These are phyloP conservation scores for Cytospora leucostoma DNA, from an alignment of 2,329 filamentous ascomycete genomes.

Conservation along the genomic window DNA sequence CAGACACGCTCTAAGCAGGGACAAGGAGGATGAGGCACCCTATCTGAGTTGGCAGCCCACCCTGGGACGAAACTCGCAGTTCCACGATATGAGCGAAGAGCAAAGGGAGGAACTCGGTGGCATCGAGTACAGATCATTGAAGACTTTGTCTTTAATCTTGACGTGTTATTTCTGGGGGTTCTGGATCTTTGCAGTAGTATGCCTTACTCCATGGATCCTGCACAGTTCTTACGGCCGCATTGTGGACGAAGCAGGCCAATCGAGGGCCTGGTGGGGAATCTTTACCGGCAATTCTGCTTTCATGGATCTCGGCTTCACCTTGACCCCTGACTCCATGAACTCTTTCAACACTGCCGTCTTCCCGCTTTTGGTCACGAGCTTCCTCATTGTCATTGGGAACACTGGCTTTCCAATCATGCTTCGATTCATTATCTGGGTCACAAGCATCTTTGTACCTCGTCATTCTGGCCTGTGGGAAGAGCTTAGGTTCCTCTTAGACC, in stretches of 20 bases:
- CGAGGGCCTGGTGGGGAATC: slow-evolving; percentile 84
- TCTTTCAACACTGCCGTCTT: slow-evolving; percentile 80
- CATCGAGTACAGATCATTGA: slow-evolving; percentile 92
- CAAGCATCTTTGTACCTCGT: slow-evolving; percentile 65
- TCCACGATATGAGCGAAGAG: slow-evolving; percentile 78
- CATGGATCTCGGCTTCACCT: slow-evolving; percentile 90
- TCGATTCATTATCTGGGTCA: slow-evolving; percentile 85
- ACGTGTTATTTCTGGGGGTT: slow-evolving; percentile 82
- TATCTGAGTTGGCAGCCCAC: slow-evolving; percentile 96
- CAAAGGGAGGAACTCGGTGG: slow-evolving; percentile 94
- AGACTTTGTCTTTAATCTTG: slow-evolving; percentile 79
- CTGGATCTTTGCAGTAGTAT: slow-evolving; percentile 72
- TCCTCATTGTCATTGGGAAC: slow-evolving; percentile 91
- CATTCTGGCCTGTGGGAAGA: slow-evolving; percentile 82
- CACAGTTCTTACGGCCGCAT: slow-evolving; percentile 63
- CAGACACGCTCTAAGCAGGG: slow-evolving; percentile 56
- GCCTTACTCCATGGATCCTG: slow-evolving; percentile 79
- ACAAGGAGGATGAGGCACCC: slow-evolving; percentile 64
- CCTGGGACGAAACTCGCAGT: slow-evolving; percentile 88
- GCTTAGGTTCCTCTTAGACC: slow-evolving; percentile 85
- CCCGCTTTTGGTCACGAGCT: slow-evolving; percentile 74
- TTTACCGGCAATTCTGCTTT: slow-evolving; percentile 88
- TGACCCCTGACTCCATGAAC: slow-evolving; percentile 92
- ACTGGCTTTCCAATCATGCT: slow-evolving; percentile 95
- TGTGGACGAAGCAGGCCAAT: slow-evolving; percentile 63